phyloP scores from a whole-genome alignment of 2,329 filamentous ascomycete genomes.

The Colletotrichum orbiculare region DNA sequence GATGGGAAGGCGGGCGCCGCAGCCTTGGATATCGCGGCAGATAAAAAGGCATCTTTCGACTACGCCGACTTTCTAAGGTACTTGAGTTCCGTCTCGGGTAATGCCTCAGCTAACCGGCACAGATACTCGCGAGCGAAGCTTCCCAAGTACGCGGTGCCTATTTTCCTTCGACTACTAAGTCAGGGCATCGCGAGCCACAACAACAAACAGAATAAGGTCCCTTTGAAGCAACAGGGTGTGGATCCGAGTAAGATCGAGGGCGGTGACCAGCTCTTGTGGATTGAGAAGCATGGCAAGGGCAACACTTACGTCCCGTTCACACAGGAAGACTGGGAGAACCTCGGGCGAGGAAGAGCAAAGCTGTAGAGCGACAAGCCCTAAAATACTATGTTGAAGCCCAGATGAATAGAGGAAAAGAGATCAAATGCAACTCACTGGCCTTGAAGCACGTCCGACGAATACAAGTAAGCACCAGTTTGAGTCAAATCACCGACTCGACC shows the following conservation, averaged over 20 bases:
- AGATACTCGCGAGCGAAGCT: conserved; percentile 68
- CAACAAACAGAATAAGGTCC: conserved; percentile 83
- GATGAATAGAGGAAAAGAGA: not conserved
- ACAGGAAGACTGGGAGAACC: conserved; percentile 63
- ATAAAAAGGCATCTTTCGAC: conserved; percentile 62
- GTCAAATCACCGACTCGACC: not conserved
- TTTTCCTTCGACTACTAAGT: conserved; percentile 73
- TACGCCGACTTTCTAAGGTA: conserved; percentile 68
- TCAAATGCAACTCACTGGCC: too few relatives aligned
- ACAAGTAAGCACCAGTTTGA: not conserved
- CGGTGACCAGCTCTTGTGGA: conserved; percentile 61
- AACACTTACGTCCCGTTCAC: conserved; percentile 70
- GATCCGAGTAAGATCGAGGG: conserved; percentile 36
- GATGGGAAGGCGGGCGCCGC: conserved; percentile 77
- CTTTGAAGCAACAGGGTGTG: conserved; percentile 58
- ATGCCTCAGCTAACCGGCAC: too few relatives aligned
- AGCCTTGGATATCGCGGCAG: conserved; percentile 66
- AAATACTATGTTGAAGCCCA: not conserved
- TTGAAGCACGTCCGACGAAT: not conserved
- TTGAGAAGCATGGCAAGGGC: conserved; percentile 61
- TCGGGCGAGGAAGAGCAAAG: conserved; percentile 20
- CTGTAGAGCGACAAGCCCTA: conserved; percentile 1
- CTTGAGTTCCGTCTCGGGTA: too few relatives aligned
- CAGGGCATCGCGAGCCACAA: conserved; percentile 73
- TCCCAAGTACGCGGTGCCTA: conserved; percentile 79